These are phyloP conservation scores for Salinomyces thailandicus DNA, from an alignment of 2,329 filamentous ascomycete species.

Conservation along the genomic window DNA sequence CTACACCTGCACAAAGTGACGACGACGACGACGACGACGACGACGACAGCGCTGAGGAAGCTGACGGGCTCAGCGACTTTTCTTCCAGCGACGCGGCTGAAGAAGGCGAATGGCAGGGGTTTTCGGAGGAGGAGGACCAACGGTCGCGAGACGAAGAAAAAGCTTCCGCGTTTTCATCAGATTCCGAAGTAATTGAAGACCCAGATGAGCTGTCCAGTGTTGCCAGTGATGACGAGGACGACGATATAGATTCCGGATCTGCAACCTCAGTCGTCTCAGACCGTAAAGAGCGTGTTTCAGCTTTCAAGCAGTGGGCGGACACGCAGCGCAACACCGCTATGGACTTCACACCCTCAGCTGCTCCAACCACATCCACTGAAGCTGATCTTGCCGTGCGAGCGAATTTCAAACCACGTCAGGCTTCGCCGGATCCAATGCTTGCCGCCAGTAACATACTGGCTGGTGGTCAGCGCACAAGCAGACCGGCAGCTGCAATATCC, in stretches of 20 bases:
- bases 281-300: conserved; percentile 39
- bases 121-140: conserved; percentile 15
- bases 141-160: not conserved
- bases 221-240: not conserved
- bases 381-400: conserved; percentile 32
- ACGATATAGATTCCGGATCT: conserved; percentile 19
- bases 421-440: conserved; percentile 57
- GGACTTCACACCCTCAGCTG: conserved; percentile 49
- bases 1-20: conserved; percentile 15
- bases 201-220: not conserved
- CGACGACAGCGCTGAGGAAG: conserved; percentile 14
- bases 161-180: not conserved
- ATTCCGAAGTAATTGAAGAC: not conserved
- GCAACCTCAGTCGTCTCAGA: conserved; percentile 13
- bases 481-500: conserved; percentile 67
- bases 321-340: conserved; percentile 75
- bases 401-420: conserved; percentile 56
- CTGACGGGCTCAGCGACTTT: conserved; percentile 1
- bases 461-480: conserved; percentile 37
- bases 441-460: conserved; percentile 55
- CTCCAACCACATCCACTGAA: conserved; percentile 20
- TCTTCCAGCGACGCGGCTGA: conserved; percentile 16
- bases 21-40: conserved; percentile 19
- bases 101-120: conserved; percentile 3
- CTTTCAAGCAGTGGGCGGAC: conserved; percentile 90